Percentiles rank a stretch among this genome's conserved stretches.
phyloP scores from a whole-genome alignment of 495 filamentous ascomycete genomes.

The Bryoglossum gracile region DNA sequence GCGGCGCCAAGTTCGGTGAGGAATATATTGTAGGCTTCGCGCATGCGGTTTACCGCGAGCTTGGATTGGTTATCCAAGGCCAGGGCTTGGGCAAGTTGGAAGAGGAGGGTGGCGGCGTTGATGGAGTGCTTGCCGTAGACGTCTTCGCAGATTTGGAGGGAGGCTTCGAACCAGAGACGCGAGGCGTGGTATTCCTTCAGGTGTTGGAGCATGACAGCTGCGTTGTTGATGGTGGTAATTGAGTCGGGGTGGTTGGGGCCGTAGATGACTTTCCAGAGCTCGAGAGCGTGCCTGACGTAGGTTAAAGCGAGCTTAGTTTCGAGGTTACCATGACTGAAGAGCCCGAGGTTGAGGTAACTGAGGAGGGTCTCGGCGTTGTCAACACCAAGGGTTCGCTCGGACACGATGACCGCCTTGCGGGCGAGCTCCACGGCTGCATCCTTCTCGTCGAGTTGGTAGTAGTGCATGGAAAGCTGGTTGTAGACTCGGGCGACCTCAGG shows the following conservation, averaged over 20 bases:
- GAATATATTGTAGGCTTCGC: slow-evolving; percentile 94
- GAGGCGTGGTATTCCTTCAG: slow-evolving; percentile 89
- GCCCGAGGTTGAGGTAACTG: slow-evolving; percentile 87
- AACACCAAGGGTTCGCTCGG: slow-evolving; percentile 88
- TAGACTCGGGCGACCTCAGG: slow-evolving; percentile 95
- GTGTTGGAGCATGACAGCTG: slow-evolving; percentile 94
- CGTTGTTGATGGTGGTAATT: slow-evolving; percentile 98
- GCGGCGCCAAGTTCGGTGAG: slow-evolving; percentile 71
- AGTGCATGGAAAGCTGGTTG: slow-evolving; percentile 87
- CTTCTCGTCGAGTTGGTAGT: slow-evolving; percentile 94
- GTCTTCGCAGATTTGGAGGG: slow-evolving; percentile 75
- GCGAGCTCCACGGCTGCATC: slow-evolving; percentile 89
- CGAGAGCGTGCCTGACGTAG: slow-evolving; percentile 87
- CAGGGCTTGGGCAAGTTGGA: slow-evolving; percentile 92
- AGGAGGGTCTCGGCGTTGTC: slow-evolving; percentile 91
- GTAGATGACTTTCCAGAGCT: slow-evolving; percentile 96
- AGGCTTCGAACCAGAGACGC: slow-evolving; percentile 92
- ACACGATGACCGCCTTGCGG: slow-evolving; percentile 91
- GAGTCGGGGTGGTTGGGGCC: slow-evolving; percentile 91
- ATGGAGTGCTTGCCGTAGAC: slow-evolving; percentile 81
- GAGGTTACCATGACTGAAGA: slow-evolving; percentile 89
- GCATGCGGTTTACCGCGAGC: slow-evolving; percentile 83
- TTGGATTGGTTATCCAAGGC: slow-evolving; percentile 90
- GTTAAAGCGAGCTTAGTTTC: slow-evolving; percentile 77
- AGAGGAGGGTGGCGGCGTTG: slow-evolving; percentile 90